Base-by-base conservation (phyloP, 768 basidiomycete genomes). In the Amanita fuliginea region DNA sequence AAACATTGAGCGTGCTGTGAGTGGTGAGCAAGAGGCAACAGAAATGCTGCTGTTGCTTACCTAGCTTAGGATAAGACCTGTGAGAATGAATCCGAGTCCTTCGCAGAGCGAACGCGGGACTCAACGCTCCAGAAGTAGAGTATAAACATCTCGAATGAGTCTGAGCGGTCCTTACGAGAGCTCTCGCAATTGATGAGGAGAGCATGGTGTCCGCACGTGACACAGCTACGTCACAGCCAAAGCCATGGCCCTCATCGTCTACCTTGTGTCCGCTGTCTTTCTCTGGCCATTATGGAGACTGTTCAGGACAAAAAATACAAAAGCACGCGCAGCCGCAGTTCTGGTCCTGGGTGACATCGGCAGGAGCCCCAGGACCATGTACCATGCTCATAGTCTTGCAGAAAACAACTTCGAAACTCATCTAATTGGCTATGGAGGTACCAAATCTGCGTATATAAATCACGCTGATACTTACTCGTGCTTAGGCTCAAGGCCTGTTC, bases 281-380 rank as follows among this genome's bases (percentile, higher is more conserved):
- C 47, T 63, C 2, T 64, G 61, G 52, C 13, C 64, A 6, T 32
- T 57, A 51, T 73, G 68, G 65, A 59, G 47, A 66, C 59, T 47
- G 69, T 66, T 11, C 63, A 67, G 26, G 60, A 64, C 37, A 55
- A 65, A 21, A 70, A 71, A 46, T 67, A 68, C 42, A 61, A 41
- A 28, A 2, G 9, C 76, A 24, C 82, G 84, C 14, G 80, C 89
- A 2, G 86, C 89, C n/a, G 87, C 81, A 3, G 80, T 98, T 48
- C 67, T 98, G 42, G 96, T 99, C 11, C 73, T 99, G 8, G 96
- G 96, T 8, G 96, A 99, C 68, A 81, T 99, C 42, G 96, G 95
- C 1, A 77, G 96, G 51, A 92, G 88, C 61, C 96, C 96, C 9
- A 75, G 96, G 47, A 98, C 97, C 90, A 95, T 97, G 90, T 97